Evolutionary conservation across 768 basidiomycete species (phyloP).

Genomic region (Kwoniella sp.): DNA sequence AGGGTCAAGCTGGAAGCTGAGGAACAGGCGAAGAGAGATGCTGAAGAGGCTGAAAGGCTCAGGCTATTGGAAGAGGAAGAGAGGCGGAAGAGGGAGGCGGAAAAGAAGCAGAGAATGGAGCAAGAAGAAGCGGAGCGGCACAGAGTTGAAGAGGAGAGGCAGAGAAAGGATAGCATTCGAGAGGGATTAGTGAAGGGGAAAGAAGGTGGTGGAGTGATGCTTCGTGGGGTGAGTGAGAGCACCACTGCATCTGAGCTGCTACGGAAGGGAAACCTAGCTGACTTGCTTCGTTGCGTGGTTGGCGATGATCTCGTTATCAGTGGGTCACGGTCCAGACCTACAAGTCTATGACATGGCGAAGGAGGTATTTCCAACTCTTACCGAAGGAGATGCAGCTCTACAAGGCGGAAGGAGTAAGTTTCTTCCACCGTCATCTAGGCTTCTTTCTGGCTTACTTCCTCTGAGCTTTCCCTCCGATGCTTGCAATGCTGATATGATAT

Average conservation of each 20-base stretch:
- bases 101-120: slow-evolving; percentile 14
- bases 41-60: slow-evolving; percentile 25
- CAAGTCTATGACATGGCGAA: slow-evolving; percentile 42
- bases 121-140: slow-evolving; percentile 21
- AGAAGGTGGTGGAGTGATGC: slow-evolving; percentile 38
- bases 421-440: not conserved
- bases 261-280: not conserved
- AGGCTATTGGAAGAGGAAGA: slow-evolving; percentile 20
- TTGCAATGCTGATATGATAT: not conserved
- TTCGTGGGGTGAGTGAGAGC: slow-evolving; percentile 41
- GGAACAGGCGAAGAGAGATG: slow-evolving; percentile 6
- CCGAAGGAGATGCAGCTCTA: slow-evolving; percentile 35
- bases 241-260: not conserved
- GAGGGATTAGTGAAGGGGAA: slow-evolving; percentile 29
- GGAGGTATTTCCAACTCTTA: slow-evolving; percentile 42
- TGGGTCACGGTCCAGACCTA: slow-evolving; percentile 47
- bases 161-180: slow-evolving; percentile 23
- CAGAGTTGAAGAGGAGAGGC: slow-evolving; percentile 20
- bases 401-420: slow-evolving; percentile 44
- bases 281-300: no score
- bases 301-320: slow-evolving; percentile 17
- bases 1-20: slow-evolving; percentile 12
- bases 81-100: slow-evolving; percentile 11
- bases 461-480: no score
- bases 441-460: not conserved